Evolutionary conservation across 2,329 filamentous ascomycete genomes (phyloP).

Genomic region (Colletotrichum brevisporum): DNA sequence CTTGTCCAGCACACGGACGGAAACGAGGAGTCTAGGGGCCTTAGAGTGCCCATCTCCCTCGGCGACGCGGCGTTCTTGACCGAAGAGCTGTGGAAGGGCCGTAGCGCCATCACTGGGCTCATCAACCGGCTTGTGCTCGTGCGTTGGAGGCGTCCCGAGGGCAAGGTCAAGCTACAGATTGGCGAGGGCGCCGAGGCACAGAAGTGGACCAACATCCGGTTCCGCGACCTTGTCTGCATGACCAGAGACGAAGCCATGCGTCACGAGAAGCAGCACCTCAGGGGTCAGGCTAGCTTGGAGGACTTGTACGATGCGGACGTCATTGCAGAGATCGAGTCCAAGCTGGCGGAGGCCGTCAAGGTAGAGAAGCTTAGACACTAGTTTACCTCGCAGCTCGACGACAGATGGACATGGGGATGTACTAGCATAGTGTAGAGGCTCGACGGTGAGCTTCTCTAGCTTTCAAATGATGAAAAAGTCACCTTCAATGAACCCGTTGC

Average conservation of each 20-base stretch:
- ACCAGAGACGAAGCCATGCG: slow-evolving; percentile 88
- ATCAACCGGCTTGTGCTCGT: slow-evolving; percentile 84
- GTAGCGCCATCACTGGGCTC: slow-evolving; percentile 86
- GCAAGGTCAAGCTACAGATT: slow-evolving; percentile 70
- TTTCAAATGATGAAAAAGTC: too few relatives aligned
- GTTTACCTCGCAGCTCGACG: not conserved
- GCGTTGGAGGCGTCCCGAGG: slow-evolving; percentile 80
- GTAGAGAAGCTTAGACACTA: slow-evolving; percentile 66
- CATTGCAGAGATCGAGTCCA: slow-evolving; percentile 75
- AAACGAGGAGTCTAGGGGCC: slow-evolving; percentile 66
- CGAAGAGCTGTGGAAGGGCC: slow-evolving; percentile 89
- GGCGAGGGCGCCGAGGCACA: slow-evolving; percentile 80
- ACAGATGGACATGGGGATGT: too few relatives aligned
- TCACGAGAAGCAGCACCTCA: slow-evolving; percentile 86
- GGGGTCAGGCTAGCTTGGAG: slow-evolving; percentile 74
- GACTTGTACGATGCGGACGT: slow-evolving; percentile 81
- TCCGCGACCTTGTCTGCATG: slow-evolving; percentile 87
- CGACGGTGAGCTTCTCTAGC: too few relatives aligned
- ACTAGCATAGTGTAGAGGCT: not conserved
- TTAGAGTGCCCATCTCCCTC: slow-evolving; percentile 83
- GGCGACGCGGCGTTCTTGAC: slow-evolving; percentile 89
- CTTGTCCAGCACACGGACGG: slow-evolving; percentile 62
- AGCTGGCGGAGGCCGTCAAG: slow-evolving; percentile 76
- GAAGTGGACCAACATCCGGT: slow-evolving; percentile 77
- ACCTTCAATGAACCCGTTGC: too few relatives aligned